Conservation (phyloP, 495 filamentous ascomycete species). For the Xylaria curta region DNA sequence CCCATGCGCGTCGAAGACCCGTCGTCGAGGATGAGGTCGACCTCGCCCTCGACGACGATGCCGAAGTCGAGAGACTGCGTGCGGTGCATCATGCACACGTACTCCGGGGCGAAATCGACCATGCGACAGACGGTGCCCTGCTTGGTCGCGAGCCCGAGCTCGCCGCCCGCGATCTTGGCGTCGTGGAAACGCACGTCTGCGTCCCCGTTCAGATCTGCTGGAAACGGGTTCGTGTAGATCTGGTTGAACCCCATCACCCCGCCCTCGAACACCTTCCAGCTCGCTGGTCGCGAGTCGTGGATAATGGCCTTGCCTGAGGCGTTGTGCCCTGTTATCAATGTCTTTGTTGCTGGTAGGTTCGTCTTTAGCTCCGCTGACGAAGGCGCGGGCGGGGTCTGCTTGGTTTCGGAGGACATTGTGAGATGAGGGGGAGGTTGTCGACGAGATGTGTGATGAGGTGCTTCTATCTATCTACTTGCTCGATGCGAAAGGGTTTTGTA, state of each 20-base stretch:
- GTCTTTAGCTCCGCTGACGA: constrained; percentile 28
- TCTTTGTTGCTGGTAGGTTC: constrained; percentile 45
- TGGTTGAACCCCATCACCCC: constrained; percentile 37
- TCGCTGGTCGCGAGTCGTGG: constrained; percentile 37
- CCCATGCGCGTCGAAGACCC: constrained; percentile 62
- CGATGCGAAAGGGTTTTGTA: too few relatives aligned
- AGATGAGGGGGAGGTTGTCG: background rate
- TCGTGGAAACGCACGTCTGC: constrained; percentile 56
- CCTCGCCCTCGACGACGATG: constrained; percentile 74
- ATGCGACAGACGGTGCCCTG: constrained; percentile 63
- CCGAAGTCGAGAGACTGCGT: constrained; percentile 79
- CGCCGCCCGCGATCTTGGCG: constrained; percentile 38
- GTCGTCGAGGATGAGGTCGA: constrained; percentile 68
- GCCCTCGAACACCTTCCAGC: constrained; percentile 32
- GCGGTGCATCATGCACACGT: constrained; percentile 68
- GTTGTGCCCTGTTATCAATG: constrained; percentile 51
- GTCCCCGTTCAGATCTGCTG: constrained; percentile 56
- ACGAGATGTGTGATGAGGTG: background rate
- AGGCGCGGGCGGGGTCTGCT: constrained; percentile 15
- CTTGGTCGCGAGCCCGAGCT: constrained; percentile 54
- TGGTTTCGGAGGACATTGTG: constrained; percentile 17
- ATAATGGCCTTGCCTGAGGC: constrained; percentile 46
- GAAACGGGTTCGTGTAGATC: constrained; percentile 63
- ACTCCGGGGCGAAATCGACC: constrained; percentile 65
- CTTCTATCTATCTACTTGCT: background rate